These are phyloP conservation scores for Mrakia gelida DNA, from an alignment of 768 basidiomycete species.

Conservation along the genomic window DNA sequence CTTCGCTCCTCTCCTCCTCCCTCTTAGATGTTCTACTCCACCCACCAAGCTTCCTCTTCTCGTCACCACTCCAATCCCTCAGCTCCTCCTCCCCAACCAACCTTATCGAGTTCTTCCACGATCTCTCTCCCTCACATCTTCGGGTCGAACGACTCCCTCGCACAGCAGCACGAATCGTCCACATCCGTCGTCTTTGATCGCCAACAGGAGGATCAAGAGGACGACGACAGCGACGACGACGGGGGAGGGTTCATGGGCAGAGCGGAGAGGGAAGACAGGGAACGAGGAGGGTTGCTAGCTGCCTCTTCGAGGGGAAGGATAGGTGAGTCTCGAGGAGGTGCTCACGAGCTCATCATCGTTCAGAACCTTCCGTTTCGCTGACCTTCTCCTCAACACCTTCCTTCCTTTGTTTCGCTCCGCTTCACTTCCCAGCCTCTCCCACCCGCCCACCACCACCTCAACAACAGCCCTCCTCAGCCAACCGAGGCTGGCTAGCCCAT, in stretches of 20 bases:
- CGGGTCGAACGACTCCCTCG: conserved; percentile 20
- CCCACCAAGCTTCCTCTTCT: conserved; percentile 21
- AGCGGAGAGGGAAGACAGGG: conserved; percentile 23
- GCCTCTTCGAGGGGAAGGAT: neutral
- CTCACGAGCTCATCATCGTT: neutral
- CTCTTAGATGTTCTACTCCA: conserved; percentile 24
- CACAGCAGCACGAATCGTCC: neutral
- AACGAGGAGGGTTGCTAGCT: neutral
- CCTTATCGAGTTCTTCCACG: conserved; percentile 10
- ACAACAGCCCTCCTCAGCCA: neutral
- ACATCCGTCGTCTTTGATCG: conserved; percentile 7
- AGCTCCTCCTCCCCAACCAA: neutral
- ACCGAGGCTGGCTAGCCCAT: conserved; percentile 29
- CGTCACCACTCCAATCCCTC: neutral
- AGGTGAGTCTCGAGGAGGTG: neutral
- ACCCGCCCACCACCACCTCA: neutral
- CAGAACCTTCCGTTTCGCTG: too few relatives aligned
- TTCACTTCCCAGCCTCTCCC: neutral
- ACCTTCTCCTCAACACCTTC: neutral
- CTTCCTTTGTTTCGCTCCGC: too few relatives aligned
- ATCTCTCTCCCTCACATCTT: conserved; percentile 23
- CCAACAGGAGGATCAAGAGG: neutral
- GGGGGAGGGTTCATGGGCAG: conserved; percentile 13
- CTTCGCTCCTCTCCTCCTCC: neutral
- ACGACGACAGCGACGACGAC: conserved; percentile 18